Base-by-base conservation (phyloP, 2,329 filamentous ascomycete species). In the Beauveria varroae region DNA sequence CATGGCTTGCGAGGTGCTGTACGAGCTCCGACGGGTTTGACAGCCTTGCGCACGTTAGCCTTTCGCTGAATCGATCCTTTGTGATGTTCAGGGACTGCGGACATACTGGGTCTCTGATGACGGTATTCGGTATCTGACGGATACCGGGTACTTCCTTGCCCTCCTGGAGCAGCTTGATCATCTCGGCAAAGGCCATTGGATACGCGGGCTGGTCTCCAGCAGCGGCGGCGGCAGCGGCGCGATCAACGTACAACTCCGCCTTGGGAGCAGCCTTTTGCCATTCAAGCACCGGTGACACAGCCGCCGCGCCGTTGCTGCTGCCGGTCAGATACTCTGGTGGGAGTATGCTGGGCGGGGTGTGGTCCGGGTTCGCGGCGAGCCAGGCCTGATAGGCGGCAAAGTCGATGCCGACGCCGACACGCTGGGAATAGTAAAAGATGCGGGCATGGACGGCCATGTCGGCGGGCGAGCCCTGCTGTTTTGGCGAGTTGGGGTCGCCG, bases 121-220 rank as follows among this genome's bases (percentile, higher is more conserved):
- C 79, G 0, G 88, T 95, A 66, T 91, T 84, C 5, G 93, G 91
- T 58, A 97, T 93, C 65, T 96, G 85, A 67, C 87, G 86, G 69
- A 97, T 96, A 1, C 93, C 93, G 1, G 92, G 91, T 49, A 97
- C 88, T 0, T 90, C 87, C 67, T 91, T 86, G 58, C 91, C 91
- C 30, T 86, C 87, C 26, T 90, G 90, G 59, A 97, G 90, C 60
- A 96, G 83, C 68, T 91, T 88, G 60, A 96, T 87, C 64, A 97
- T 91, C 66, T 93, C 86, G 8, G 90, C 88, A 73, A 97, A 96
- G 1, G 86, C 88, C 54, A 86, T 87, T 3, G 92, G 92, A 68
- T 96, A 96, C 1, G 85, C 83, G 43, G 91, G 88, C 51, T 83
- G 79, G 43, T 75, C 75, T n/a, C 66, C 69, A 5, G 62, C 65